Evolutionary conservation across 768 basidiomycete genomes (phyloP).

Genomic region (Asterophora parasitica): DNA sequence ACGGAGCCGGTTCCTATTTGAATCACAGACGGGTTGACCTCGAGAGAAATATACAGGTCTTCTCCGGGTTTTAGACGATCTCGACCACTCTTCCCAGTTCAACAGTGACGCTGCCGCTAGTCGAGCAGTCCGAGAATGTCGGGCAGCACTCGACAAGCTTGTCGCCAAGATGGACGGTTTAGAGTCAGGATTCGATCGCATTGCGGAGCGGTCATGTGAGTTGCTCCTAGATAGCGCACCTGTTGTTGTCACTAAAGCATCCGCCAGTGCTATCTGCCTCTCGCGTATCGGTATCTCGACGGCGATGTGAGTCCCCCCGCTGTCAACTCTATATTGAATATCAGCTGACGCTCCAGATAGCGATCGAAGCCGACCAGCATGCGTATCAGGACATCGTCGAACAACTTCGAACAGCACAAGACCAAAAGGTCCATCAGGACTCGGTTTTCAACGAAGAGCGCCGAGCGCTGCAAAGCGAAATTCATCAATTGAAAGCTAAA

Average conservation of each 20-base stretch:
- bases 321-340: slow-evolving; percentile 1
- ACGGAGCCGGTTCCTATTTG: slow-evolving; percentile 16
- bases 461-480: slow-evolving; percentile 47
- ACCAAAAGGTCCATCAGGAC: slow-evolving; percentile 55
- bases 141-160: slow-evolving; percentile 59
- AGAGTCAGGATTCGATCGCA: slow-evolving; percentile 77
- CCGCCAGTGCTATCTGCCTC: slow-evolving; percentile 70
- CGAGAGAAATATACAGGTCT: slow-evolving; percentile 39
- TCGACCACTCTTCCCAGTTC: slow-evolving; percentile 52
- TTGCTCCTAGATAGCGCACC: slow-evolving; percentile 14
- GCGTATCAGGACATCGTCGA: slow-evolving; percentile 69
- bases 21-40: slow-evolving; percentile 4
- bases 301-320: slow-evolving; percentile 54
- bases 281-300: slow-evolving; percentile 58
- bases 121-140: slow-evolving; percentile 58
- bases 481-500: slow-evolving; percentile 45
- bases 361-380: slow-evolving; percentile 69
- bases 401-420: slow-evolving; percentile 57
- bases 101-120: slow-evolving; percentile 43
- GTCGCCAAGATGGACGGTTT: slow-evolving; percentile 75
- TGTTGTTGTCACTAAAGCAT: slow-evolving; percentile 5
- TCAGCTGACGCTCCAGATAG: slow-evolving; percentile 30
- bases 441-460: slow-evolving; percentile 56
- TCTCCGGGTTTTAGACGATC: slow-evolving; percentile 56
- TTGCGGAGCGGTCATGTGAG: slow-evolving; percentile 81